These are phyloP conservation scores for Nicotiana paniculata DNA, from an alignment of 257 asterid genomes.

Conservation along the genomic window DNA sequence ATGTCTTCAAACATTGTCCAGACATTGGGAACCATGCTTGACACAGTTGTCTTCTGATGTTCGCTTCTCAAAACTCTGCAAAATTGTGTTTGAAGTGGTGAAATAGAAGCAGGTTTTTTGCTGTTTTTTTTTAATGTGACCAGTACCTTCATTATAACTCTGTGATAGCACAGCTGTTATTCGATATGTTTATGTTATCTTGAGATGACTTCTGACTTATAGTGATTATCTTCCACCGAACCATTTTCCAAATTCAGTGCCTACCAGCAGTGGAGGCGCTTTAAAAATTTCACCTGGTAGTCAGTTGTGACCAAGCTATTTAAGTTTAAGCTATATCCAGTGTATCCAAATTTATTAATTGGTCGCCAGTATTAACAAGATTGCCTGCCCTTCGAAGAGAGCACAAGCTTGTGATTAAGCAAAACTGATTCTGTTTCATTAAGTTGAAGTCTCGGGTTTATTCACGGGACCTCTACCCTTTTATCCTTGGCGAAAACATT, in stretches of 20 bases:
- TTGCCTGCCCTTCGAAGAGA: no score
- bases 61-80: neutral
- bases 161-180: neutral
- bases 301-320: no score
- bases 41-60: slow-evolving; percentile 77
- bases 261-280: neutral
- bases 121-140: neutral
- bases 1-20: slow-evolving; percentile 95
- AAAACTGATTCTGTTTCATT: no score
- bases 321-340: no score
- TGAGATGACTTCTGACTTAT: neutral
- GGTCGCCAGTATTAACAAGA: no score
- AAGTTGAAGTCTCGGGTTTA: no score
- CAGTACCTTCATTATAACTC: neutral
- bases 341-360: no score
- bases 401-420: no score
- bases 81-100: neutral
- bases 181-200: neutral
- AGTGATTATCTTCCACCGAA: neutral
- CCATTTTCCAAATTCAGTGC: neutral
- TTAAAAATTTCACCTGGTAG: no score
- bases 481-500: no score
- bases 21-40: slow-evolving; percentile 89
- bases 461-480: no score
- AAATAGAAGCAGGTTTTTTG: neutral